A percentile compares a stretch with the other conserved stretches of the same genome.
These are phyloP conservation scores for Raffaelea ambrosiae DNA, from an alignment of 2,329 filamentous ascomycete genomes.

Conservation along the genomic window DNA sequence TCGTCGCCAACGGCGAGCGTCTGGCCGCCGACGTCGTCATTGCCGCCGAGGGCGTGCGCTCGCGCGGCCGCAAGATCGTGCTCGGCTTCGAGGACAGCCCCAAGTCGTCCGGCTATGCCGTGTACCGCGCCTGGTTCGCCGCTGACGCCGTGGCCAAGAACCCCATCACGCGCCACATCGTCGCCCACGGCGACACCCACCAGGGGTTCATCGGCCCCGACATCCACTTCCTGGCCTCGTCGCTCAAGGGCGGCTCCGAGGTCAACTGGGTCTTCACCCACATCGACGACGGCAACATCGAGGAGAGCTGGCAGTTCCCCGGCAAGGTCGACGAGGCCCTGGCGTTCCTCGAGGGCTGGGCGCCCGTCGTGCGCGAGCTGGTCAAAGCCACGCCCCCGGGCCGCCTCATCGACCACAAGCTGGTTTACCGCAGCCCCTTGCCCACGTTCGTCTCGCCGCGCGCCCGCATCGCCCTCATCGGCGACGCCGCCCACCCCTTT, in stretches of 20 bases:
- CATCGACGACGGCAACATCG: constrained; percentile 34
- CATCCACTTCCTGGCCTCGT: constrained; percentile 43
- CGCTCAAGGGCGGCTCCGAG: constrained; percentile 40
- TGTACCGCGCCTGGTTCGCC: constrained; percentile 36
- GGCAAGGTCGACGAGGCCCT: constrained; percentile 33
- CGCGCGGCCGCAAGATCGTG: constrained; percentile 23
- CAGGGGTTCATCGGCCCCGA: constrained; percentile 43
- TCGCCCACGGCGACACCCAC: constrained; percentile 39
- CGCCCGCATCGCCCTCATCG: constrained; percentile 26
- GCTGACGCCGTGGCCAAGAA: constrained; percentile 35
- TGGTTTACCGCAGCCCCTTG: constrained; percentile 22
- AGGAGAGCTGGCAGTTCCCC: constrained; percentile 37
- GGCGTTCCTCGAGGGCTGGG: constrained; percentile 30
- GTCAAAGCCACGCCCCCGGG: constrained; percentile 22
- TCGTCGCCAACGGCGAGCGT: constrained; percentile 31
- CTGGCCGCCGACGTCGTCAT: constrained; percentile 33
- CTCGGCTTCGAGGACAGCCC: constrained; percentile 33
- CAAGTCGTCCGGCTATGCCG: constrained; percentile 33
- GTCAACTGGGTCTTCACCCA: constrained; percentile 46
- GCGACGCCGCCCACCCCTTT: constrained; percentile 31
- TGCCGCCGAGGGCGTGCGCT: constrained; percentile 38
- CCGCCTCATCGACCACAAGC: constrained; percentile 27
- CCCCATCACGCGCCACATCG: constrained; percentile 33
- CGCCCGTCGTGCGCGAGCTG: constrained; percentile 30
- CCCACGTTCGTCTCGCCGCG: constrained; percentile 23